Evolutionary conservation across 2,329 filamentous ascomycete species (phyloP).

Genomic region (Pyrenochaeta sp.): DNA sequence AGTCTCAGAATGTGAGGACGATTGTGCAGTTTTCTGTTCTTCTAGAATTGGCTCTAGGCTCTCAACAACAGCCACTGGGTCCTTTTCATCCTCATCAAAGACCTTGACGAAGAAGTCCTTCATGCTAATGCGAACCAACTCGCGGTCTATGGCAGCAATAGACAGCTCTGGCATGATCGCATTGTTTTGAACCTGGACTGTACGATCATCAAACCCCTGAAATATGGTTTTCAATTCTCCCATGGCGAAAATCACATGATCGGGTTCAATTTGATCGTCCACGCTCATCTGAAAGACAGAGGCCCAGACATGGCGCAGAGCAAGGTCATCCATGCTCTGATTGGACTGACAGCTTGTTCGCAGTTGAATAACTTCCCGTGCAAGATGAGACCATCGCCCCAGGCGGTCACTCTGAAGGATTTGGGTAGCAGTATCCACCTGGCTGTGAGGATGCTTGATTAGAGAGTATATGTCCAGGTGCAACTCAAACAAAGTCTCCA

Average conservation of each 20-base stretch:
- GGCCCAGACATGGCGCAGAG: slow-evolving; percentile 72
- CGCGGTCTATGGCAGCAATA: slow-evolving; percentile 80
- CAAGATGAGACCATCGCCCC: slow-evolving; percentile 66
- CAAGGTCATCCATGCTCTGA: slow-evolving; percentile 52
- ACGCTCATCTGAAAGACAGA: slow-evolving; percentile 69
- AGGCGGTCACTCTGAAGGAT: slow-evolving; percentile 66
- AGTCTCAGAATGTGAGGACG: slow-evolving; percentile 7
- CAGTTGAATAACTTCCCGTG: slow-evolving; percentile 62
- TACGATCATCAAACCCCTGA: slow-evolving; percentile 55
- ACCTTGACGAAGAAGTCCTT: slow-evolving; percentile 95
- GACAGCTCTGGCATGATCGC: slow-evolving; percentile 89
- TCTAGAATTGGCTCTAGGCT: slow-evolving; percentile 92
- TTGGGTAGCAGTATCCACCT: slow-evolving; percentile 61
- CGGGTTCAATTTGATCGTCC: slow-evolving; percentile 63
- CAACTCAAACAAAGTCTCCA: slow-evolving; percentile 70
- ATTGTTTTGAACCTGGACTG: slow-evolving; percentile 79
- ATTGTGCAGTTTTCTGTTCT: slow-evolving; percentile 49
- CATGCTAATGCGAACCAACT: slow-evolving; percentile 90
- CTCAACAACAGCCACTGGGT: slow-evolving; percentile 87
- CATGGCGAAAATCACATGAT: slow-evolving; percentile 69
- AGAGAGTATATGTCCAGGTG: slow-evolving; percentile 72
- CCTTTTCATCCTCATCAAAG: slow-evolving; percentile 82
- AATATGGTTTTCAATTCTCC: slow-evolving; percentile 68
- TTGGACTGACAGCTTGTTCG: slow-evolving; percentile 35
- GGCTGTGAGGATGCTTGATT: slow-evolving; percentile 68